Percentiles rank a stretch among this genome's conserved stretches.
Conservation (phyloP, 1,284 basidiomycete species). For the Microbotryomycetes sp. region DNA sequence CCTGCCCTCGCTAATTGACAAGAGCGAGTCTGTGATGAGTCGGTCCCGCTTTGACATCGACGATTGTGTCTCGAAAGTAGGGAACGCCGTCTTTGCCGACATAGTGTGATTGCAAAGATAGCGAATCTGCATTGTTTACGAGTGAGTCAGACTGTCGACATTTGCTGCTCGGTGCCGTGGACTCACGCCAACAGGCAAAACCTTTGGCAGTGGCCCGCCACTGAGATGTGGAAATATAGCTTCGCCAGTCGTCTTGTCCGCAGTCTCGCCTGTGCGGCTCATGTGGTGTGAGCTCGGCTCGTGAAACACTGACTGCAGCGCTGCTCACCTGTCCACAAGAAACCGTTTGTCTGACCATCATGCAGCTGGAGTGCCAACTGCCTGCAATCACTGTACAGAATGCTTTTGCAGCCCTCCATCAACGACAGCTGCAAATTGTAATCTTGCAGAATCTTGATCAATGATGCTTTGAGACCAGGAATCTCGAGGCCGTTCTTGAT, state of each 20-base stretch:
- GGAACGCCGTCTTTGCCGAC: neutral
- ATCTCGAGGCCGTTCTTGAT: slow-evolving; percentile 96
- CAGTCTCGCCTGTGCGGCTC: slow-evolving; percentile 10
- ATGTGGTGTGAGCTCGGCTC: neutral
- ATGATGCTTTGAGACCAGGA: slow-evolving; percentile 81
- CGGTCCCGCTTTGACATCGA: neutral
- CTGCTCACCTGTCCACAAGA: slow-evolving; percentile 39
- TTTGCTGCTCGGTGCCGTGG: no score
- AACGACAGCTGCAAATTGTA: slow-evolving; percentile 77
- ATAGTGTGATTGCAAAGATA: neutral
- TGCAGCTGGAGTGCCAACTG: slow-evolving; percentile 65
- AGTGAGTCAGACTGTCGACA: no score
- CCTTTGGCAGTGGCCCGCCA: slow-evolving; percentile 9
- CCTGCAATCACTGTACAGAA: slow-evolving; percentile 72
- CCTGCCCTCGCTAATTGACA: neutral
- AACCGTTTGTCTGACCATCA: slow-evolving; percentile 67
- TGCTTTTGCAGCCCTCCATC: slow-evolving; percentile 80
- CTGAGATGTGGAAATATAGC: slow-evolving; percentile 28
- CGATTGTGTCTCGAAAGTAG: neutral
- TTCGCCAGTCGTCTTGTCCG: slow-evolving; percentile 10
- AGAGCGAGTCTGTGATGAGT: neutral
- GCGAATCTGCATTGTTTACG: neutral
- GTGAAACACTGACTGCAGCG: no score
- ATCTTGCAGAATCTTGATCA: slow-evolving; percentile 95
- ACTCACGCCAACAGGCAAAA: slow-evolving; percentile 24